Percentiles rank a stretch among this genome's conserved stretches.
phyloP scores from a whole-genome alignment of 1,139 yeast genomes.

The Yamadazyma buinensis region DNA sequence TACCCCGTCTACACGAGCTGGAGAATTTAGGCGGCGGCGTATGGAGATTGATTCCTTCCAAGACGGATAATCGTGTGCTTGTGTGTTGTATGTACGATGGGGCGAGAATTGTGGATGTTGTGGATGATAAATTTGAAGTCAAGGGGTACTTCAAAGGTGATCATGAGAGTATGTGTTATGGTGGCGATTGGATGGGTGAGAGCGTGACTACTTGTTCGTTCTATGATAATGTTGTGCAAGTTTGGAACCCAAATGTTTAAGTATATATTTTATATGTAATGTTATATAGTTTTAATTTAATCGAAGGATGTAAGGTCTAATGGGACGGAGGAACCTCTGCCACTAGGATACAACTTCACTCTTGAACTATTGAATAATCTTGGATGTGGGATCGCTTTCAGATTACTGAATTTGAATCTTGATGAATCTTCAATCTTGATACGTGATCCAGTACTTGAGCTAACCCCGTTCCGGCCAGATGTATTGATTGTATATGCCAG shows the following conservation, averaged over 20 bases:
- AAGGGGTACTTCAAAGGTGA: conserved; percentile 55
- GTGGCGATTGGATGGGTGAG: conserved; percentile 80
- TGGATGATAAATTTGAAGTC: conserved; percentile 37
- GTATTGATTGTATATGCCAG: conserved; percentile 53
- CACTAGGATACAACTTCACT: conserved; percentile 85
- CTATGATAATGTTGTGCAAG: conserved; percentile 77
- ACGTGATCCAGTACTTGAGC: conserved; percentile 16
- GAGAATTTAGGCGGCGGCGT: conserved; percentile 86
- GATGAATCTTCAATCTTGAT: conserved; percentile 61
- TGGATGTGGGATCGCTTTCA: conserved; percentile 76
- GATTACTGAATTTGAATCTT: conserved; percentile 69
- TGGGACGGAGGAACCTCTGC: conserved; percentile 93
- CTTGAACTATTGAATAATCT: conserved; percentile 48
- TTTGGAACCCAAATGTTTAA: conserved; percentile 55
- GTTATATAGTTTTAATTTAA: conserved; percentile 3
- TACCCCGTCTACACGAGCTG: conserved; percentile 42
- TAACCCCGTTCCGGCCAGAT: conserved; percentile 10
- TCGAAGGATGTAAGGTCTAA: conserved; percentile 50
- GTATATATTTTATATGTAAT: too few relatives aligned
- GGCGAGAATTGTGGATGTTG: conserved; percentile 56
- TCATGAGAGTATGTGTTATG: conserved; percentile 92
- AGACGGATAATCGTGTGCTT: conserved; percentile 44
- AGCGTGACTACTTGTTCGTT: conserved; percentile 79
- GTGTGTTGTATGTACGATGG: conserved; percentile 97
- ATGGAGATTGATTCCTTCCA: conserved; percentile 79